phyloP scores from a whole-genome alignment of 129 eudicot genomes.

The Chrysanthemum lavandulifolium region DNA sequence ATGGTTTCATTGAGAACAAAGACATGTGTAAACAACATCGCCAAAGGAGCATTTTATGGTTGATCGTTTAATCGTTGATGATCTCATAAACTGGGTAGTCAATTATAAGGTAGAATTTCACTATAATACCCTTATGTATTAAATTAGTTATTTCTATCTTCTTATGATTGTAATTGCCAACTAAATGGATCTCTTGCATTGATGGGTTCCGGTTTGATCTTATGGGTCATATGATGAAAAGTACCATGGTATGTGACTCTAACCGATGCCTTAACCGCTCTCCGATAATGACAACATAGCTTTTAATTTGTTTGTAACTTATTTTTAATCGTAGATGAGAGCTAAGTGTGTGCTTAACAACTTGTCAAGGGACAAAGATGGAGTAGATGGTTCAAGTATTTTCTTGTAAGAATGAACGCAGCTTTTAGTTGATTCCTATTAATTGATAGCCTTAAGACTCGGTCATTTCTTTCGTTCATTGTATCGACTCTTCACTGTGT shows the following conservation, averaged over 20 bases:
- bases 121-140: neutral
- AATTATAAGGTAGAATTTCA: conserved; percentile 73
- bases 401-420: conserved; percentile 57
- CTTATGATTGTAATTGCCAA: neutral
- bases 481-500: neutral
- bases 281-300: conserved; percentile 6
- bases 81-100: conserved; percentile 77
- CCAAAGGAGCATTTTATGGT: conserved; percentile 99
- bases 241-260: conserved; percentile 66
- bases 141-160: neutral
- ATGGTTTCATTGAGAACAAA: conserved; percentile 79
- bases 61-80: conserved; percentile 89
- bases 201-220: conserved; percentile 99
- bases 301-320: neutral
- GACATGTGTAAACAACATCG: conserved; percentile 89
- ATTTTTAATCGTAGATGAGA: conserved; percentile 50
- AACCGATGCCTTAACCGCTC: neutral
- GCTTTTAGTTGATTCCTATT: conserved; percentile 7
- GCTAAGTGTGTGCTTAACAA: conserved; percentile 60
- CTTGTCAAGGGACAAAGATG: conserved; percentile 50
- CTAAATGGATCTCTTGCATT: conserved; percentile 48
- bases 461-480: neutral
- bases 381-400: conserved; percentile 82
- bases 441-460: neutral
- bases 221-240: conserved; percentile 98